Percentiles rank a stretch among this genome's conserved stretches.
Conservation (phyloP, 345 rosid genomes). For the Laguncularia racemosa region DNA sequence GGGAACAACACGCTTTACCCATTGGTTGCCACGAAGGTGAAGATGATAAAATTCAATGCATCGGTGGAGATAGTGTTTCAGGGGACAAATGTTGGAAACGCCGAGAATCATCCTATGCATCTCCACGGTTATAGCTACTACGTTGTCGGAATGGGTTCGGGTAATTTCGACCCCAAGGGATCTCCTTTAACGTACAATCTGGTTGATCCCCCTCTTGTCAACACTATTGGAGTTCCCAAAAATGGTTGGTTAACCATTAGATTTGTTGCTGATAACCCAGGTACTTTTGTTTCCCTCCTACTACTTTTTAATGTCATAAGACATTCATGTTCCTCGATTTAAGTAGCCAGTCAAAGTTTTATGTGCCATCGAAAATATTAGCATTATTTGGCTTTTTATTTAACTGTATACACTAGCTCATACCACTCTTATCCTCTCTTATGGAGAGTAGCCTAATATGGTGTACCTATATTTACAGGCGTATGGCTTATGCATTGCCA, state of each 20-base stretch:
- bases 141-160: slow-evolving; percentile 18
- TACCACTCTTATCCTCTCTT: too few relatives aligned
- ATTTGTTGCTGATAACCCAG: slow-evolving; percentile 26
- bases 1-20: slow-evolving; percentile 10
- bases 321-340: too few relatives aligned
- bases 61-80: slow-evolving; percentile 24
- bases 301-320: too few relatives aligned
- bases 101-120: slow-evolving; percentile 26
- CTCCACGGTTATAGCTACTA: slow-evolving; percentile 24
- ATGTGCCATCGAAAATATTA: too few relatives aligned
- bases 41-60: slow-evolving; percentile 7
- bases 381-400: too few relatives aligned
- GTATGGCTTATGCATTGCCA: too few relatives aligned
- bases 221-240: slow-evolving; percentile 22
- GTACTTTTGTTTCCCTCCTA: slow-evolving; percentile 1
- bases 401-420: too few relatives aligned
- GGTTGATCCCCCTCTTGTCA: slow-evolving; percentile 23
- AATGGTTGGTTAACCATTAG: slow-evolving; percentile 29
- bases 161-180: slow-evolving; percentile 16
- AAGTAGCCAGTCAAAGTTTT: too few relatives aligned
- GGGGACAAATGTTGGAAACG: slow-evolving; percentile 21
- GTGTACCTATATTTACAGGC: too few relatives aligned
- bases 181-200: slow-evolving; percentile 20
- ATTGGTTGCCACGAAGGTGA: slow-evolving; percentile 15
- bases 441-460: too few relatives aligned